Conservation (phyloP, 805 yeast genomes). For the Candida silvicultrix region DNA sequence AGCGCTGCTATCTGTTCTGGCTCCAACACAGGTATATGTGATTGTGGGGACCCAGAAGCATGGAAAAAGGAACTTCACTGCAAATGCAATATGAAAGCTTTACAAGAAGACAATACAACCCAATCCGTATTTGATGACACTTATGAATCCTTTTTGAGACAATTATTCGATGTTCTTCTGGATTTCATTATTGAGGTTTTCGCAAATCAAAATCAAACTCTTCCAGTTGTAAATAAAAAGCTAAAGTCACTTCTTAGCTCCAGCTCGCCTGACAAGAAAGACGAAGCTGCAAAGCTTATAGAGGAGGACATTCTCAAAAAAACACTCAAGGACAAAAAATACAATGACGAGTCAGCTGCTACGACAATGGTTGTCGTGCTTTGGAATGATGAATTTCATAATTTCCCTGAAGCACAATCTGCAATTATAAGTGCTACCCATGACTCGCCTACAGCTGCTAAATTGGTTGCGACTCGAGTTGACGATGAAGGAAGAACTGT, state of each 20-base stretch:
- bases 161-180: slow-evolving; percentile 29
- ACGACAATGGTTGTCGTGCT: slow-evolving; percentile 38
- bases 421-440: slow-evolving; percentile 35
- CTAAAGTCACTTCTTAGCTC: not conserved
- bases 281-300: not conserved
- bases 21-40: slow-evolving; percentile 33
- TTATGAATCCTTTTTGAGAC: slow-evolving; percentile 4
- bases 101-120: slow-evolving; percentile 28
- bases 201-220: slow-evolving; percentile 28
- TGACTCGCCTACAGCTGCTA: slow-evolving; percentile 23
- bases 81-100: slow-evolving; percentile 27
- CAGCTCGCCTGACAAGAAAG: not conserved
- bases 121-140: slow-evolving; percentile 18
- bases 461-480: slow-evolving; percentile 35
- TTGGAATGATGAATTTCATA: slow-evolving; percentile 80
- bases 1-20: slow-evolving; percentile 15
- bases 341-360: not conserved
- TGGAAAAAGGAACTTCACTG: slow-evolving; percentile 52
- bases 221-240: slow-evolving; percentile 28
- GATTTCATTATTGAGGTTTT: slow-evolving; percentile 40
- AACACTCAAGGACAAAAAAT: slow-evolving; percentile 2
- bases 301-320: slow-evolving; percentile 4
- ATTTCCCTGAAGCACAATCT: slow-evolving; percentile 45
- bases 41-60: slow-evolving; percentile 85
- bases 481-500: slow-evolving; percentile 46